Evolutionary conservation across 1,284 basidiomycete genomes (phyloP).

Genomic region (Fereydounia khargensis): DNA sequence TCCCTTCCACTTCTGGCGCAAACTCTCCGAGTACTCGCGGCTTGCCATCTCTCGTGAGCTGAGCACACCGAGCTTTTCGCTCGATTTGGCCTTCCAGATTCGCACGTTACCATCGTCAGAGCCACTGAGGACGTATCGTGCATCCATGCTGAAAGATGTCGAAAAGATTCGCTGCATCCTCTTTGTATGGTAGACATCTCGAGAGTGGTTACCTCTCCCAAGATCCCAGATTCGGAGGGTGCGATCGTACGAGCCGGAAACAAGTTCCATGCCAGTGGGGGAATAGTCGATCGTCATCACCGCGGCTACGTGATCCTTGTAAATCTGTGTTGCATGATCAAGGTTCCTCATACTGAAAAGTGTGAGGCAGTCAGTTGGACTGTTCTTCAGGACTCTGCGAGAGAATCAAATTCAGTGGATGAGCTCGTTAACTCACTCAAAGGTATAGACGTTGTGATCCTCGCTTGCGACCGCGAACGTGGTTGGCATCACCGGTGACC

Average conservation of each 20-base stretch:
- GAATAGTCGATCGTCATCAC: constrained; percentile 63
- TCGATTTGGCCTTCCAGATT: constrained; percentile 92
- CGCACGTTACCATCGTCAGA: constrained; percentile 96
- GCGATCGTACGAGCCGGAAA: constrained; percentile 92
- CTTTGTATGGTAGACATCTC: constrained; percentile 96
- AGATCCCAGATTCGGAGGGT: constrained; percentile 92
- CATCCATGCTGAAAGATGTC: constrained; percentile 74
- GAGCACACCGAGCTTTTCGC: constrained; percentile 86
- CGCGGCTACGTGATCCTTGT: constrained; percentile 94
- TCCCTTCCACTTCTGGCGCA: constrained; percentile 81
- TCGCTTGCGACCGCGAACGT: constrained; percentile 88
- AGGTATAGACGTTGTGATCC: constrained; percentile 97
- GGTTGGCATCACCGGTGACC: constrained; percentile 94
- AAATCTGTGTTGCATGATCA: constrained; percentile 80
- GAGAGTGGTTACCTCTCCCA: constrained; percentile 70
- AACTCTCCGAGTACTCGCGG: constrained; percentile 85
- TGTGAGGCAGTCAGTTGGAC: background rate
- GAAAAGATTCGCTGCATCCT: constrained; percentile 85
- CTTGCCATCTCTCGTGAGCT: constrained; percentile 87
- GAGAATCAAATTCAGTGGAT: background rate
- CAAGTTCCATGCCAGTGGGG: constrained; percentile 93
- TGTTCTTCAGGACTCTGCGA: background rate
- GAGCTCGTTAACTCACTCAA: constrained; percentile 68
- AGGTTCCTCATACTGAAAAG: constrained; percentile 70
- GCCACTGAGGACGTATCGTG: constrained; percentile 87